Evolutionary conservation across 2,329 filamentous ascomycete genomes (phyloP).

Genomic region (Trichoderma koningiopsis): DNA sequence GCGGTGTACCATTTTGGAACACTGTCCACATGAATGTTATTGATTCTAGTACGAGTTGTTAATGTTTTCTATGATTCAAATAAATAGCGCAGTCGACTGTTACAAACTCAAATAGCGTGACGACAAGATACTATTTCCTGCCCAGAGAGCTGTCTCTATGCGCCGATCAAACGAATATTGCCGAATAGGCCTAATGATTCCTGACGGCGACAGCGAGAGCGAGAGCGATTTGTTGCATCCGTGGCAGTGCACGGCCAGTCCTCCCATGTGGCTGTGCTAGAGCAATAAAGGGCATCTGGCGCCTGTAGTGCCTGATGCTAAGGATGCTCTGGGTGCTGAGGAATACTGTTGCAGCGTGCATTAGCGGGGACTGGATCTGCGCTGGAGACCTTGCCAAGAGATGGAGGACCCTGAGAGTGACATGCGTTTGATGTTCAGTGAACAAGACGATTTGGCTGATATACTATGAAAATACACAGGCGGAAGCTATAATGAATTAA

Average conservation of each 20-base stretch:
- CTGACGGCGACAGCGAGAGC: neutral
- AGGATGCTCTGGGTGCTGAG: neutral
- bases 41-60: neutral
- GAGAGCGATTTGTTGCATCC: neutral
- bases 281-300: neutral
- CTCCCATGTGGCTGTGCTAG: conserved; percentile 5
- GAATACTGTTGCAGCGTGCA: neutral
- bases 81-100: neutral
- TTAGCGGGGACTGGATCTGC: neutral
- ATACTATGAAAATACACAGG: neutral
- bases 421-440: neutral
- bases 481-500: neutral
- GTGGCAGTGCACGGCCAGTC: conserved; percentile 16
- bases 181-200: neutral
- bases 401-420: neutral
- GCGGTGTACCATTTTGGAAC: neutral
- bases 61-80: neutral
- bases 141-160: neutral
- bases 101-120: neutral
- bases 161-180: neutral
- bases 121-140: neutral
- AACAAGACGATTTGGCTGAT: neutral
- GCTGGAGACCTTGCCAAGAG: neutral
- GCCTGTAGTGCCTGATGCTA: too few species aligned
- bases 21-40: neutral